These are phyloP conservation scores for Laburnicola sp. DNA, from an alignment of 2,329 filamentous ascomycete species.

Conservation along the genomic window DNA sequence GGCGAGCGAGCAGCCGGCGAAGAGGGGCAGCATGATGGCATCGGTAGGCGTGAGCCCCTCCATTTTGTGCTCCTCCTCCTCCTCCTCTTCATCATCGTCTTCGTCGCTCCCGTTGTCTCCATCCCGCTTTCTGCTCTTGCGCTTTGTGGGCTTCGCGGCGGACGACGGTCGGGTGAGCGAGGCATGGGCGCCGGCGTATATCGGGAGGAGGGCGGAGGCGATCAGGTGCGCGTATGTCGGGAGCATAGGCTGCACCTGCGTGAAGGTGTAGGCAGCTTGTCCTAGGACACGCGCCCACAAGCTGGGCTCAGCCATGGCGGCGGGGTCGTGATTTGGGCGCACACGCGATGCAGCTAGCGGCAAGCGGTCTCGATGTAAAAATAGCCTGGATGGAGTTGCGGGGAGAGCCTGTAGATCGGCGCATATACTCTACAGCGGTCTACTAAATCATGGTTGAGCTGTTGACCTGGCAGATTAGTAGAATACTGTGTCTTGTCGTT, in stretches of 20 bases:
- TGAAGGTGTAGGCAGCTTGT: conserved; percentile 49
- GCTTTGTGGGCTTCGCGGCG: conserved; percentile 64
- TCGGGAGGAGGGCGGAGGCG: conserved; percentile 74
- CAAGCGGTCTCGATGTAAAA: too few relatives aligned
- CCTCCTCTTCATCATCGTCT: conserved; percentile 55
- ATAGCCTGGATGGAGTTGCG: too few relatives aligned
- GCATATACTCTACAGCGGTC: too few relatives aligned
- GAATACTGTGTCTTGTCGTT: too few relatives aligned
- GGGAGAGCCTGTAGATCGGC: too few relatives aligned
- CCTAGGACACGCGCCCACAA: conserved; percentile 34
- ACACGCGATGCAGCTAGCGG: too few relatives aligned
- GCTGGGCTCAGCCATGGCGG: conserved; percentile 38
- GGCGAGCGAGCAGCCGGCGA: conserved; percentile 72
- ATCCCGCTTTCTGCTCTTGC: conserved; percentile 48
- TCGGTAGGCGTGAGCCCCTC: conserved; percentile 75
- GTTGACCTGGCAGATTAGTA: too few relatives aligned
- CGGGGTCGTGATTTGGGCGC: conserved; percentile 3
- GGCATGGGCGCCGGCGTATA: conserved; percentile 83
- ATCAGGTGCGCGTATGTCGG: conserved; percentile 65
- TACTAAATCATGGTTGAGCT: too few relatives aligned
- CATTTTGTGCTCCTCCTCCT: conserved; percentile 60
- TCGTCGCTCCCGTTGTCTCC: conserved; percentile 32
- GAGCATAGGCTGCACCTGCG: conserved; percentile 47
- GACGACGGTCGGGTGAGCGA: conserved; percentile 81
- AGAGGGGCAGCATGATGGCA: conserved; percentile 79